Conservation (phyloP, 306 rosid genomes). For the Cercis canadensis region DNA sequence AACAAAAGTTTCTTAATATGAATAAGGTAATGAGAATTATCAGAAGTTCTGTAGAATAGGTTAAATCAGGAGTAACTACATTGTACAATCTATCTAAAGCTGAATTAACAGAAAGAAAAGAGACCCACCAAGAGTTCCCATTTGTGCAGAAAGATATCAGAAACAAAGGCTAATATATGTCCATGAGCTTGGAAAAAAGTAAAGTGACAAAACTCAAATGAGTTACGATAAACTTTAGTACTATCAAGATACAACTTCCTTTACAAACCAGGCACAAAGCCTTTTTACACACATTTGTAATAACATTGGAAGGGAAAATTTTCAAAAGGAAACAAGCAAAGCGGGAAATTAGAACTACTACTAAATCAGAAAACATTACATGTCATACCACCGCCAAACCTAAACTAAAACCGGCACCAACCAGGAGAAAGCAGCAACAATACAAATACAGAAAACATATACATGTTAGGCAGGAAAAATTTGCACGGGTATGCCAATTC, state of each 20-base stretch:
- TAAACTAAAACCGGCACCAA: constrained; percentile 41
- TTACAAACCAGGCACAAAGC: constrained; percentile 33
- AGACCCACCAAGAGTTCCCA: neutral
- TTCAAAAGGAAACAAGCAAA: neutral
- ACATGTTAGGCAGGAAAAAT: constrained; percentile 45
- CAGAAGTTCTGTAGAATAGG: no score
- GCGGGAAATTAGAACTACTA: constrained; percentile 25
- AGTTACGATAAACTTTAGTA: constrained; percentile 6
- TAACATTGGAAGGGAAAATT: constrained; percentile 7
- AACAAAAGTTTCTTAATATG: neutral
- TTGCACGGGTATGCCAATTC: constrained; percentile 23
- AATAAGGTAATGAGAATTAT: neutral
- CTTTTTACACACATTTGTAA: constrained; percentile 6
- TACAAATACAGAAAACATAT: constrained; percentile 33
- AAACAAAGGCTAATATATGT: neutral
- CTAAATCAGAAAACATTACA: constrained; percentile 37
- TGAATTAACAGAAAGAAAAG: neutral
- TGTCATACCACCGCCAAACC: constrained; percentile 37
- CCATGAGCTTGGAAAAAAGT: constrained; percentile 6
- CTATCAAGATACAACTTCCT: constrained; percentile 35
- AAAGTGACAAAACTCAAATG: neutral
- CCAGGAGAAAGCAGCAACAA: constrained; percentile 31
- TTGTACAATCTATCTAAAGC: neutral
- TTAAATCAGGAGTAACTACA: no score
- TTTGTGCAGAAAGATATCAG: neutral